Conservation (phyloP, 495 filamentous ascomycete species). For the Letharia lupina region DNA sequence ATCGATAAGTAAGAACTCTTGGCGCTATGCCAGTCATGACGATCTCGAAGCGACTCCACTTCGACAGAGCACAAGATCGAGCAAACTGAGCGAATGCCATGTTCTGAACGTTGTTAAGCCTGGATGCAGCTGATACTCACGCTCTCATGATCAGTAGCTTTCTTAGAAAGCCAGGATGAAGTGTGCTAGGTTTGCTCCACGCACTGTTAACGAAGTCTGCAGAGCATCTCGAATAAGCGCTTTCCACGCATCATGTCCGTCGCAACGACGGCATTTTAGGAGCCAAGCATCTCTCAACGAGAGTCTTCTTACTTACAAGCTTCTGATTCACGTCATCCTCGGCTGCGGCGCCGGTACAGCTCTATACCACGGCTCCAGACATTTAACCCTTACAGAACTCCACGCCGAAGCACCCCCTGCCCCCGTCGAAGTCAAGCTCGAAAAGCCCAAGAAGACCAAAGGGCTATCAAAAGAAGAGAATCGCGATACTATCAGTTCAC, state of each 20-base stretch:
- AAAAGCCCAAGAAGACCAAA: conserved; percentile 46
- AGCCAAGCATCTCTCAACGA: background rate
- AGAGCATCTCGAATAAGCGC: conserved; percentile 12
- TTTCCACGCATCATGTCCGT: background rate
- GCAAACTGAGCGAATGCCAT: background rate
- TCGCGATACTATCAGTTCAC: conserved; percentile 61
- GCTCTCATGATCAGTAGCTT: background rate
- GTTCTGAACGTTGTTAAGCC: background rate
- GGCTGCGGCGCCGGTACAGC: conserved; percentile 14
- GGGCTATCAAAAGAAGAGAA: conserved; percentile 54
- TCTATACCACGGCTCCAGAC: conserved; percentile 16
- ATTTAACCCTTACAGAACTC: conserved; percentile 22
- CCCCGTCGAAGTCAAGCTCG: conserved; percentile 48
- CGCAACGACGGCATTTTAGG: conserved; percentile 12
- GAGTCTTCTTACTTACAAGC: background rate
- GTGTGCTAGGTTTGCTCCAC: conserved; percentile 2
- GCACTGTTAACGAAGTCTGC: conserved; percentile 5
- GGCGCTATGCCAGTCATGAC: background rate
- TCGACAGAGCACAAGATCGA: background rate
- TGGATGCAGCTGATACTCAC: too few relatives aligned
- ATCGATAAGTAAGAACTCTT: background rate
- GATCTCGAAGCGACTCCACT: background rate
- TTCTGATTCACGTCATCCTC: conserved; percentile 9
- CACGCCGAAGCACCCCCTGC: conserved; percentile 42
- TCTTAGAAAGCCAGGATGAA: conserved; percentile 2